Evolutionary conservation across 1,284 basidiomycete species (phyloP).

Genomic region (Apiotrichum siamense): DNA sequence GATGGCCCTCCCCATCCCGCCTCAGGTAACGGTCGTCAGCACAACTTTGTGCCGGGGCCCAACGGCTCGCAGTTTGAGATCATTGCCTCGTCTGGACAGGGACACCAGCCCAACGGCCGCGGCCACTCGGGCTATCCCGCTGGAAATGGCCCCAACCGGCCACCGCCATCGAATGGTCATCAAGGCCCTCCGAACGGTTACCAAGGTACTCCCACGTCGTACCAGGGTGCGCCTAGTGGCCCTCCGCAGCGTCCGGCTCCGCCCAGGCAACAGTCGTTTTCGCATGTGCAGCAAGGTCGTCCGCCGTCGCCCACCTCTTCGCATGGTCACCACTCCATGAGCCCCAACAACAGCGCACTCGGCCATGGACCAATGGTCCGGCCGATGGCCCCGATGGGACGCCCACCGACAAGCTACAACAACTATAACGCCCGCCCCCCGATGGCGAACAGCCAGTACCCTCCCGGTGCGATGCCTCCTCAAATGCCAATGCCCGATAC

Average conservation of each 20-base stretch:
- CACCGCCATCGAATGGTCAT: too few species aligned
- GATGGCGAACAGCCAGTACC: background rate
- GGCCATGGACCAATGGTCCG: background rate
- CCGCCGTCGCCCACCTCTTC: constrained; percentile 6
- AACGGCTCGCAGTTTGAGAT: background rate
- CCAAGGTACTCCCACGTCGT: too few species aligned
- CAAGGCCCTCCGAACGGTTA: too few species aligned
- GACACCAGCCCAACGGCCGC: background rate
- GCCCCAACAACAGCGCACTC: background rate
- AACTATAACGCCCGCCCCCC: background rate
- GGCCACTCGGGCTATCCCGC: background rate
- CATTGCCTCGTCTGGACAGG: background rate
- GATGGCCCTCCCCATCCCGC: background rate
- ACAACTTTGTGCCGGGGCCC: background rate
- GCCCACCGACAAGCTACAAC: background rate
- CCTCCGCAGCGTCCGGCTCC: background rate
- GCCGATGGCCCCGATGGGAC: background rate
- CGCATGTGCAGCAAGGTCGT: background rate
- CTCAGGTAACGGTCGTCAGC: background rate
- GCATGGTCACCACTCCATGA: constrained; percentile 4
- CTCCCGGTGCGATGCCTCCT: background rate
- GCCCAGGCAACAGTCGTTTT: background rate
- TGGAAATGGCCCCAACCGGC: too few species aligned
- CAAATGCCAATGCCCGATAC: background rate
- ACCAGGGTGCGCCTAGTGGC: background rate